A percentile compares a stretch with the other conserved stretches of the same genome.
Conservation (phyloP, 1,284 basidiomycete genomes). For the Cutaneotrichosporon curvatum region DNA sequence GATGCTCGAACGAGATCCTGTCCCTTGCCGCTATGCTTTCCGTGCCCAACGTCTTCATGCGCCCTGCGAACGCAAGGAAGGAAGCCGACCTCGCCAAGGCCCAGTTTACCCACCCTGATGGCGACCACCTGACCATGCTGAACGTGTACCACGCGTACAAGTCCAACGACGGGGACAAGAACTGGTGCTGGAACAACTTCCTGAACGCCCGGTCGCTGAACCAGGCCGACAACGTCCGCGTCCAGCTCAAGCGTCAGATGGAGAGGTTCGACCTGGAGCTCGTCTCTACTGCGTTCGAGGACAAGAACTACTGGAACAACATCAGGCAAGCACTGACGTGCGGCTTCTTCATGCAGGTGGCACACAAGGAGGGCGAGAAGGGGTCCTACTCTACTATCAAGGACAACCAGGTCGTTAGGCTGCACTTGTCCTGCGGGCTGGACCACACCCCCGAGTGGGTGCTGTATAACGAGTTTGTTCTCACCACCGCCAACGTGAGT, state of each 20-base stretch:
- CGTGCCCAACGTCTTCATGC: constrained; percentile 91
- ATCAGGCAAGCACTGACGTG: constrained; percentile 80
- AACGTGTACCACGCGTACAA: constrained; percentile 95
- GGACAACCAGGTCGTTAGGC: constrained; percentile 81
- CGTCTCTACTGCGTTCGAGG: constrained; percentile 64
- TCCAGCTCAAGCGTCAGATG: constrained; percentile 86
- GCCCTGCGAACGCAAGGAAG: constrained; percentile 77
- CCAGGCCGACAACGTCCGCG: constrained; percentile 93
- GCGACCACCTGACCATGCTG: constrained; percentile 89
- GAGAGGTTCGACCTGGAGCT: constrained; percentile 79
- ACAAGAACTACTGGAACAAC: constrained; percentile 69
- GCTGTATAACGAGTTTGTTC: constrained; percentile 94
- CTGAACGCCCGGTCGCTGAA: constrained; percentile 74
- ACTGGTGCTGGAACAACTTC: constrained; percentile 93
- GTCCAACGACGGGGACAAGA: constrained; percentile 68
- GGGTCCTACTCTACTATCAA: constrained; percentile 80
- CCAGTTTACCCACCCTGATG: constrained; percentile 80
- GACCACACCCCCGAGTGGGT: constrained; percentile 96
- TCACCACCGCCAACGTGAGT: constrained; percentile 64
- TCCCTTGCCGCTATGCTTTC: constrained; percentile 89
- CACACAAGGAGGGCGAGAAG: constrained; percentile 91
- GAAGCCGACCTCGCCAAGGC: constrained; percentile 92
- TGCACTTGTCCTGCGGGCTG: constrained; percentile 91
- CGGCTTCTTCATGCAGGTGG: constrained; percentile 98
- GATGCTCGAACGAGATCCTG: constrained; percentile 91